Conservation (phyloP, 1,284 basidiomycete species). For the Fistulina hepatica region DNA sequence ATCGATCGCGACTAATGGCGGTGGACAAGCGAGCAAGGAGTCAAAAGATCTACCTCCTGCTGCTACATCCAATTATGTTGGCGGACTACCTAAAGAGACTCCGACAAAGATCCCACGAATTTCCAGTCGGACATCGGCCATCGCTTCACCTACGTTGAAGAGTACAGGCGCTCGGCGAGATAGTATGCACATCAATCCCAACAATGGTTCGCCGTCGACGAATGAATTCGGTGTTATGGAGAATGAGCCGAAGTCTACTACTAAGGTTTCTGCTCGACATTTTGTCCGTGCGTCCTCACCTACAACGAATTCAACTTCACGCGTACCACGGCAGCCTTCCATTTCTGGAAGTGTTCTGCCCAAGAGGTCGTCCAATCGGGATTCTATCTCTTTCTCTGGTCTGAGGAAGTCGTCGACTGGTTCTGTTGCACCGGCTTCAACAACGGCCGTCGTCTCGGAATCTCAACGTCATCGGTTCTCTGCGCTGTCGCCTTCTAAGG, state of each 20-base stretch:
- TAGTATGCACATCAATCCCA: slow-evolving; percentile 49
- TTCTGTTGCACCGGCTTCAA: slow-evolving; percentile 56
- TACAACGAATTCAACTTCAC: slow-evolving; percentile 37
- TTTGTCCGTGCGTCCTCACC: slow-evolving; percentile 49
- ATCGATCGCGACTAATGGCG: slow-evolving; percentile 59
- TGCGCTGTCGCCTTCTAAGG: slow-evolving; percentile 70
- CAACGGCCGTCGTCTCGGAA: slow-evolving; percentile 31
- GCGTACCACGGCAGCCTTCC: slow-evolving; percentile 57
- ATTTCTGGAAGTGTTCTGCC: slow-evolving; percentile 31
- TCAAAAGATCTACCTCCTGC: slow-evolving; percentile 41
- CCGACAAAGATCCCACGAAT: slow-evolving; percentile 95
- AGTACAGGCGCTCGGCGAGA: slow-evolving; percentile 42
- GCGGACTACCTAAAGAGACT: slow-evolving; percentile 59
- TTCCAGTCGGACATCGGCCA: slow-evolving; percentile 64
- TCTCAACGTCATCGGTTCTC: slow-evolving; percentile 55
- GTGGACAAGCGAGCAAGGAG: slow-evolving; percentile 29
- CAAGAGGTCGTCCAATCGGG: slow-evolving; percentile 61
- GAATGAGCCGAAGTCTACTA: slow-evolving; percentile 32
- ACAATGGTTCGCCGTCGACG: slow-evolving; percentile 54
- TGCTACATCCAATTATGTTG: slow-evolving; percentile 37
- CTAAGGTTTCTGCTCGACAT: slow-evolving; percentile 34
- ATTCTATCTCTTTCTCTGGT: slow-evolving; percentile 64
- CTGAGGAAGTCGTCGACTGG: slow-evolving; percentile 71
- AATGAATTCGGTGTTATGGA: slow-evolving; percentile 78
- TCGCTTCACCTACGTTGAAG: slow-evolving; percentile 54